A percentile compares a stretch with the other conserved stretches of the same genome.
These are phyloP conservation scores for Fusarium ambrosium DNA, from an alignment of 2,329 filamentous ascomycete species.

Conservation along the genomic window DNA sequence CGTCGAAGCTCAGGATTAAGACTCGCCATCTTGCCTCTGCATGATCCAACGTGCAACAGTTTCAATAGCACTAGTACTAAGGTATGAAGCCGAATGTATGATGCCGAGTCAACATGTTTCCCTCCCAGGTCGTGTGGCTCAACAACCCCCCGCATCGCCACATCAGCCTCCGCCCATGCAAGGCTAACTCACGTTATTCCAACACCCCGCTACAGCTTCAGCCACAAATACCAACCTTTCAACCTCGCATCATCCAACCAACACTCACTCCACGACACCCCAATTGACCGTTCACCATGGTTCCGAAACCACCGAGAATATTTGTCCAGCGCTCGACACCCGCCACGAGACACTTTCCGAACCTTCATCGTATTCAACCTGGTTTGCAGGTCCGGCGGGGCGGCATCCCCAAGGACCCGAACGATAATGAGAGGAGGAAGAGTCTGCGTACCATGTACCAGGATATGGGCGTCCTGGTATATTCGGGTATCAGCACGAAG, in stretches of 20 bases:
- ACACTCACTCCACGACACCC: not conserved
- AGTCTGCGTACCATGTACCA: conserved; percentile 44
- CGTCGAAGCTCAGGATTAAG: conserved; percentile 73
- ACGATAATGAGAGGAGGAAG: not conserved
- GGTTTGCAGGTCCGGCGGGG: conserved; percentile 33
- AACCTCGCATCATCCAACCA: not conserved
- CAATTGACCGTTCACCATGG: not conserved
- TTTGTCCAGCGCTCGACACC: conserved; percentile 7
- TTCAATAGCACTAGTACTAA: not conserved
- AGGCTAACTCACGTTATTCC: conserved; percentile 9
- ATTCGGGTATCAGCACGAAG: conserved; percentile 40
- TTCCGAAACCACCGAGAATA: not conserved
- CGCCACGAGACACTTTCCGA: conserved; percentile 41
- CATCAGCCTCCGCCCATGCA: conserved; percentile 23
- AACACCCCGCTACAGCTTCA: conserved; percentile 18
- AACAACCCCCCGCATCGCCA: conserved; percentile 18
- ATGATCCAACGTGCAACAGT: not conserved
- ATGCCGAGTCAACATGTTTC: conserved; percentile 17
- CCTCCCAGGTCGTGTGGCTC: conserved; percentile 26
- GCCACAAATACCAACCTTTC: conserved; percentile 24
- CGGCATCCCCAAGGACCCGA: not conserved
- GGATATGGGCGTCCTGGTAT: conserved; percentile 51
- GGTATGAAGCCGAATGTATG: conserved; percentile 17
- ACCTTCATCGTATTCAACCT: conserved; percentile 40
- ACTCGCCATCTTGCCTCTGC: conserved; percentile 40